These are phyloP conservation scores for Stentor coeruleus DNA, from an alignment of 73 alveolate species.

Conservation along the genomic window DNA sequence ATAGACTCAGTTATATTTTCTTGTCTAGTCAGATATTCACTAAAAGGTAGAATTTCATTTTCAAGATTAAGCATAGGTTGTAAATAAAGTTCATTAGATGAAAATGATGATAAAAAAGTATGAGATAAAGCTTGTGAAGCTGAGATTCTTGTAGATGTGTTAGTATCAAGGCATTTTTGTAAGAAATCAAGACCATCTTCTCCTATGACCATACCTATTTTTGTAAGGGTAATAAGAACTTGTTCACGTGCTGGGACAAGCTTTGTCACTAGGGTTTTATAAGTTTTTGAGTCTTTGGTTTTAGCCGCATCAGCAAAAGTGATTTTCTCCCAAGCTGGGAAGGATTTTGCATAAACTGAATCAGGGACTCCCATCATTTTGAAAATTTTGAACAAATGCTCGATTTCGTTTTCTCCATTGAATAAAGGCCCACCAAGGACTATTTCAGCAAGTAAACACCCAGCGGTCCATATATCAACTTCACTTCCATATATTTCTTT, in stretches of 20 bases:
- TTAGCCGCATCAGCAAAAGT: constrained; percentile 36
- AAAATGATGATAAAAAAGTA: constrained; percentile 49
- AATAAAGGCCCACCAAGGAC: constrained; percentile 78
- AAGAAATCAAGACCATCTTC: constrained; percentile 66
- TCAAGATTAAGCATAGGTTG: constrained; percentile 20
- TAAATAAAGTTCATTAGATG: not conserved
- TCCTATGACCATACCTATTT: constrained; percentile 50
- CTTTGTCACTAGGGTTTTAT: constrained; percentile 37
- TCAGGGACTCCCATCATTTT: constrained; percentile 66
- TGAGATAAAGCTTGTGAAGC: constrained; percentile 62
- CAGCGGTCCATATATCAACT: constrained; percentile 93
- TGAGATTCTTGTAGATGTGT: constrained; percentile 54
- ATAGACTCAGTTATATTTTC: constrained; percentile 71
- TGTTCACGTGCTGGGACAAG: constrained; percentile 59
- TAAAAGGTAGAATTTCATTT: not conserved
- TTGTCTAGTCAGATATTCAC: constrained; percentile 45
- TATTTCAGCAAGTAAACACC: constrained; percentile 92
- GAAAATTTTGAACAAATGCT: constrained; percentile 71
- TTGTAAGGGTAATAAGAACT: constrained; percentile 37
- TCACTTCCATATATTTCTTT: constrained; percentile 83
- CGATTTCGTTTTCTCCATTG: constrained; percentile 84
- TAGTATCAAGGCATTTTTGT: constrained; percentile 43
- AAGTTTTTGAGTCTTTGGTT: constrained; percentile 33
- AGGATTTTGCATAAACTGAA: constrained; percentile 32
- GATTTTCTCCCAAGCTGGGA: constrained; percentile 69